Base-by-base conservation (phyloP, 2,329 filamentous ascomycete species). In the Nemania serpens region DNA sequence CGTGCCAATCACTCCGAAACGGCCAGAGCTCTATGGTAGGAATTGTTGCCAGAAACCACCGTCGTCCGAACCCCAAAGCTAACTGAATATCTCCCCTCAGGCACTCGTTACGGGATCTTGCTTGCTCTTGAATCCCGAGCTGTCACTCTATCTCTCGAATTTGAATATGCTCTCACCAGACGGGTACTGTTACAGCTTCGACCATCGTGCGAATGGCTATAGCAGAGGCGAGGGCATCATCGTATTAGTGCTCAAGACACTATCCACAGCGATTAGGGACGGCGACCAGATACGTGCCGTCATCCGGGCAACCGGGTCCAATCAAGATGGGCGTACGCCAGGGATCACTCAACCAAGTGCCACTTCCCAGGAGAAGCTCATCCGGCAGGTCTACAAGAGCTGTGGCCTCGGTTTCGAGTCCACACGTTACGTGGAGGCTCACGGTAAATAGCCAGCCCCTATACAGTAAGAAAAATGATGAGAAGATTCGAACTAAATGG, bases 341-440 rank as follows among this genome's bases (percentile, higher is more conserved):
- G 80, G 79, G 1, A 77, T 84, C 34, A 82, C 81, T 0, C 74
- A 79, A 49, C 82, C 82, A 0, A 80, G 68, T 46, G 55, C 51
- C 0, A 58, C 67, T 1, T 75, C 76, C 0, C 80, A 82, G 60
- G 69, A 66, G 12, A 50, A 42, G 0, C 52, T 77, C 1, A 78
- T 78, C 25, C 55, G 68, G 46, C 59, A 65, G 2, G 71, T 71
- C 0, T 80, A 79, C 58, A 22, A 29, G 1, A 59, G 58, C 15
- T 72, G 75, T 7, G 77, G 71, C 6, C 66, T 74, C 1, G 63
- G 71, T 13, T 25, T 51, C 11, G 36, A 12, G 15, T 39, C 36
- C 4, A 39, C 36, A 5, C 36, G 15, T 39, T 39, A 39, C 11
- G 36, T 39, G 11, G 36, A 39, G 15, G 69, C 69, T 11, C 72